Conservation (phyloP, 2,329 filamentous ascomycete species). For the Colletotrichum limetticola region DNA sequence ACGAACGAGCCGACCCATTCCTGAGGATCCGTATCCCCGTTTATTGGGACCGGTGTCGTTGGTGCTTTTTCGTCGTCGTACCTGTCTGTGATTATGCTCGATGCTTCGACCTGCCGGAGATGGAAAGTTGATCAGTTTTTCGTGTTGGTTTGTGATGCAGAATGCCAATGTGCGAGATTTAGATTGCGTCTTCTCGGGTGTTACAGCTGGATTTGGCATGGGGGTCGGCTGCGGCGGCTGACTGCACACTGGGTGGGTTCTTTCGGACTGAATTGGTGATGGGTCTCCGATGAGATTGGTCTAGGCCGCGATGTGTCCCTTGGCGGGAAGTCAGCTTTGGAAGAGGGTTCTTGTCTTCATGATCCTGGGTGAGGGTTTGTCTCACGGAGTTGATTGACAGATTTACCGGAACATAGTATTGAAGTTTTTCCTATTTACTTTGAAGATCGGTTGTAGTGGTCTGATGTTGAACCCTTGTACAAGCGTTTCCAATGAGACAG, state of each 20-base stretch:
- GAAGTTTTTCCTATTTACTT: too few species aligned
- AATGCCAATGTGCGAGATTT: neutral
- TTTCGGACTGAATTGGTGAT: neutral
- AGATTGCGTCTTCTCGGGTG: neutral
- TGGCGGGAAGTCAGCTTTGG: neutral
- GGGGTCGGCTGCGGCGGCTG: neutral
- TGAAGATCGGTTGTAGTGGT: too few species aligned
- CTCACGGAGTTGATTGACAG: neutral
- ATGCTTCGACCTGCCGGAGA: constrained; percentile 5
- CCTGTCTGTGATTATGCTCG: neutral
- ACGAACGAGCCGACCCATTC: neutral
- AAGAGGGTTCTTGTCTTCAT: neutral
- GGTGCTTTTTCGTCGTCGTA: too few species aligned
- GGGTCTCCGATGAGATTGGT: neutral
- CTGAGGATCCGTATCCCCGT: neutral
- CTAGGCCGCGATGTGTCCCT: neutral
- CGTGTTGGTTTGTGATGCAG: neutral
- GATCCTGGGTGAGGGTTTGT: neutral
- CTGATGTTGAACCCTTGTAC: too few species aligned
- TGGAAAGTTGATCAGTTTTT: neutral
- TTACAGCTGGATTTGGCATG: neutral
- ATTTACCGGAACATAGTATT: neutral
- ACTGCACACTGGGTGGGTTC: neutral
- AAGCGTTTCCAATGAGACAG: too few species aligned
- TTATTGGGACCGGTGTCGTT: neutral